Conservation (phyloP, 371 early-diverging fungal species). For the Parasitella parasitica region DNA sequence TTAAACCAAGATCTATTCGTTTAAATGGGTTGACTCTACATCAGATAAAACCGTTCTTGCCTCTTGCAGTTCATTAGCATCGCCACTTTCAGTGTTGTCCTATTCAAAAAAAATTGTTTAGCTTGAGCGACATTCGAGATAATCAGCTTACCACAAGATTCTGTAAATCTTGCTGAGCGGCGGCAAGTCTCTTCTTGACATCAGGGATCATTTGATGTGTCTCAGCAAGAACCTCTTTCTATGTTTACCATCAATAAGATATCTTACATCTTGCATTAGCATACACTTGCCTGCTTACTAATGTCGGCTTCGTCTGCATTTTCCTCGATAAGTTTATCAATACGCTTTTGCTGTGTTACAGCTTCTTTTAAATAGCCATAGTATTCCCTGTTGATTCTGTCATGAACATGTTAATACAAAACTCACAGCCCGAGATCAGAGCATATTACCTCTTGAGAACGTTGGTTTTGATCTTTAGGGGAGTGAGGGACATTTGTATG, state of each 20-base stretch:
- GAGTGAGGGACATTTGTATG: conserved; percentile 43
- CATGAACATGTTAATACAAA: neutral
- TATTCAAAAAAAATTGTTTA: conserved; percentile 5
- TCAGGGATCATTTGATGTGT: conserved; percentile 78
- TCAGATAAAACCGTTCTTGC: conserved; percentile 42
- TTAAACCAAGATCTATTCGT: too few species aligned
- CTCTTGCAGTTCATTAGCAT: conserved; percentile 41
- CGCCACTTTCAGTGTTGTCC: conserved; percentile 43
- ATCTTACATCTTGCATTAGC: conserved; percentile 10
- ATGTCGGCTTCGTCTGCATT: conserved; percentile 69
- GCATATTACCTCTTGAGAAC: conserved; percentile 60
- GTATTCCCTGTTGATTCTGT: conserved; percentile 61
- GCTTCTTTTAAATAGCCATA: conserved; percentile 64
- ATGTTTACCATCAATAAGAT: neutral
- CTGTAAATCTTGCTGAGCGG: conserved; percentile 60
- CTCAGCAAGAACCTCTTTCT: conserved; percentile 79
- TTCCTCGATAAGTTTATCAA: conserved; percentile 60
- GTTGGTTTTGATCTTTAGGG: conserved; percentile 72
- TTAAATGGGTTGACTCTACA: neutral
- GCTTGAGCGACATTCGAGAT: neutral
- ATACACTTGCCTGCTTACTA: conserved; percentile 59
- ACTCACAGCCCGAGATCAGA: neutral
- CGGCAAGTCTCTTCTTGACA: conserved; percentile 57
- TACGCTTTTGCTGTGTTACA: conserved; percentile 60
- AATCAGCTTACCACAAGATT: conserved; percentile 33